Evolutionary conservation across 805 yeast species (phyloP), one percentile per base, ranked within the genome.

Genomic region (Hanseniaspora lindneri): DNA sequence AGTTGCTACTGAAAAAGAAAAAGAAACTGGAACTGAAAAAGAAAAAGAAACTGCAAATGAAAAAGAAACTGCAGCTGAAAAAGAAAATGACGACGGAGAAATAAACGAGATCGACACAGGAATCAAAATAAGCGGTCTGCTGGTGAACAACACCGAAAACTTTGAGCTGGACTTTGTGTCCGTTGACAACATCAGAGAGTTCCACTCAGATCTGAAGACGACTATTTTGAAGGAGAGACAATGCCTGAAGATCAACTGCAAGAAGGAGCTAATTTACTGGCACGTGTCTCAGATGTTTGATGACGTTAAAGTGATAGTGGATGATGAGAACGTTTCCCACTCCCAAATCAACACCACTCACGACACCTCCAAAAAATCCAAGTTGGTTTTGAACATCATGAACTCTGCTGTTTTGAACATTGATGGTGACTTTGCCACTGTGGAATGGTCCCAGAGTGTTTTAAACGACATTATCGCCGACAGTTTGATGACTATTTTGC

Each of bases 281-380:
- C 97, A 92, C 60, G 72, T 92, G 50, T 76, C 80, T 51, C 97
- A 88, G 60, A 92, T 92, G 98, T 92, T 89, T 71, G 97, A 96
- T 1, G 75, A 72, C 58, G 74, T 87, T 4, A 78, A 80, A 39
- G 74, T 84, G 2, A 49, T 77, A 3, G 70, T 69, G 46, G 86
- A 79, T 54, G 79, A 75, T 48, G 72, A 68, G n/a, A 58, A 60
- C 34, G 51, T 63, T 11, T 59, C 30, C 4, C n/a, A 24, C 13
- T 5, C 32, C 10, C 14, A 37, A 4, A 41, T 29, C 9, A 40
- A 34, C 49, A 42, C 41, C 28, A 50, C 54, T n/a, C 34, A 44
- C 23, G 65, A 62, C 20, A 60, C 58, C 32, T 66, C 72, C 68
- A 70, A 64, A 53, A 66, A 70, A 53, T 13, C 39, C 34, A 74